phyloP scores from a whole-genome alignment of 2,329 filamentous ascomycete species.

The Chaetomiaceae sp. region DNA sequence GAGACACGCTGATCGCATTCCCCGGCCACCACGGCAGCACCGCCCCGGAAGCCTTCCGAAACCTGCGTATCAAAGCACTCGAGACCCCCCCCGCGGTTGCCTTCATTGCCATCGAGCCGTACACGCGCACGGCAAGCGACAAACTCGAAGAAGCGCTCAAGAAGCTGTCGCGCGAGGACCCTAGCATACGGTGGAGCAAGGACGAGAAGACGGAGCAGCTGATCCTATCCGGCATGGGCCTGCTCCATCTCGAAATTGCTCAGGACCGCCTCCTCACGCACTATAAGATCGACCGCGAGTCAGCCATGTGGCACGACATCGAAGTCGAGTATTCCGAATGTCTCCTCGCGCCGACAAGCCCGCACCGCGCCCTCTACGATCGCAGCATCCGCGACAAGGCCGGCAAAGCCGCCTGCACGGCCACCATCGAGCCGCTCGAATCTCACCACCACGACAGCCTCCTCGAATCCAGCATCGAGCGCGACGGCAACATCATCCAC shows the following conservation, averaged over 20 bases:
- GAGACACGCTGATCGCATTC: constrained; percentile 82
- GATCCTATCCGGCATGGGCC: constrained; percentile 91
- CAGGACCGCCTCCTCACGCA: constrained; percentile 82
- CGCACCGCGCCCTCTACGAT: constrained; percentile 65
- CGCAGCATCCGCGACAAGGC: constrained; percentile 74
- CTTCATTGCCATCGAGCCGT: constrained; percentile 85
- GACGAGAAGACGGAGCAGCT: constrained; percentile 92
- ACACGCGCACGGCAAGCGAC: constrained; percentile 62
- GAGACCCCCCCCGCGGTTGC: constrained; percentile 90
- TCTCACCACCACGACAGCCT: constrained; percentile 35
- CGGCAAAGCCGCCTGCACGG: constrained; percentile 73
- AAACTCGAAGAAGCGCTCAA: constrained; percentile 71
- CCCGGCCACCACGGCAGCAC: constrained; percentile 51
- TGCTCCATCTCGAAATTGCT: constrained; percentile 90
- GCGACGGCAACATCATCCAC: constrained; percentile 67
- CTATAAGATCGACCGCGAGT: constrained; percentile 75
- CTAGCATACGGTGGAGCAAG: constrained; percentile 77
- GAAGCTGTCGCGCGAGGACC: constrained; percentile 83
- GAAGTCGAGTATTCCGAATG: constrained; percentile 94
- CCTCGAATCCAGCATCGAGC: constrained; percentile 42
- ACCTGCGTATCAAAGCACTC: constrained; percentile 79
- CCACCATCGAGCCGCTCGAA: constrained; percentile 58
- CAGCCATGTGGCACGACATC: constrained; percentile 68
- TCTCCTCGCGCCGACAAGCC: constrained; percentile 53
- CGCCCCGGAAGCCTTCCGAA: constrained; percentile 64